phyloP scores from a whole-genome alignment of 768 basidiomycete species.

The Phlebiopsis gigantea region DNA sequence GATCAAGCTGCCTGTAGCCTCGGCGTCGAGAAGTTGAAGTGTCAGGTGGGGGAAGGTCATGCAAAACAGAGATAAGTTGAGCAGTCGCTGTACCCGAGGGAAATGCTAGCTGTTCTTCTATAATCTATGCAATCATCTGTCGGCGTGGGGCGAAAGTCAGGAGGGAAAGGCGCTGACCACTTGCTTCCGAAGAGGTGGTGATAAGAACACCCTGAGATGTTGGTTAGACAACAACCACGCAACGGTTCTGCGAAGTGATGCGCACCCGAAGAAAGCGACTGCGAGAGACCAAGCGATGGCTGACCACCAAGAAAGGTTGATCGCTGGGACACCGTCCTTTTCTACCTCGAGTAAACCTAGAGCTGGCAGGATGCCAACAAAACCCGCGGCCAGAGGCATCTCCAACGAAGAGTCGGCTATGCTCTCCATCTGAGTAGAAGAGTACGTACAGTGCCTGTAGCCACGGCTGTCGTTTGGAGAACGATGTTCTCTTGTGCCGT shows the following conservation, averaged over 20 bases:
- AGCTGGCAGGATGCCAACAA: constrained; percentile 93
- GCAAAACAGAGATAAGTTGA: constrained; percentile 88
- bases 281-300: constrained; percentile 85
- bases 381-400: constrained; percentile 84
- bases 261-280: constrained; percentile 88
- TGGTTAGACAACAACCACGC: no score
- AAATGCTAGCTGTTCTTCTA: constrained; percentile 91
- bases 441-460: constrained; percentile 62
- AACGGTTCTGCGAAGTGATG: neutral
- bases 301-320: constrained; percentile 67
- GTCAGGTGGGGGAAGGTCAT: constrained; percentile 66
- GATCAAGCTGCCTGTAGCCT: constrained; percentile 47
- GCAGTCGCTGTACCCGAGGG: constrained; percentile 96
- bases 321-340: constrained; percentile 71
- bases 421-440: neutral
- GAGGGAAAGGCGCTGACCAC: constrained; percentile 45
- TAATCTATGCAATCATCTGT: constrained; percentile 47
- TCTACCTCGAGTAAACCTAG: constrained; percentile 69
- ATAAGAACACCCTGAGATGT: constrained; percentile 88
- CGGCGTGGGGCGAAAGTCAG: no score
- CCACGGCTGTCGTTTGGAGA: constrained; percentile 92
- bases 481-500: constrained; percentile 93
- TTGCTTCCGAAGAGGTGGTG: constrained; percentile 91
- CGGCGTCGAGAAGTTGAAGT: constrained; percentile 46
- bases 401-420: constrained; percentile 11